Evolutionary conservation across 1,139 yeast genomes (phyloP).

Genomic region (Hemisphaericaspora xylofermentans): DNA sequence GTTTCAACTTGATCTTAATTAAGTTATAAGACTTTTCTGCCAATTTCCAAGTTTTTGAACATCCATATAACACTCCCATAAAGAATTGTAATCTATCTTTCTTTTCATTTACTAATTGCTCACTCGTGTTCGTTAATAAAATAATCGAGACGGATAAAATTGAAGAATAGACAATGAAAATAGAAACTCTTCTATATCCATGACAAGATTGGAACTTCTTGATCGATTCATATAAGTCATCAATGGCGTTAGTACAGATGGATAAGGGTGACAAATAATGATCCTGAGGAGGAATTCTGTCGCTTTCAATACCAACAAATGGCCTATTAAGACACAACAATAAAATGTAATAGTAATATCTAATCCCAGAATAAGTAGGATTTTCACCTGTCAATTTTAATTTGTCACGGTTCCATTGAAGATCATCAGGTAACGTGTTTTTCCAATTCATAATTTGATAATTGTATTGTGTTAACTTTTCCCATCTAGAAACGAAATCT

Average conservation of each 20-base stretch:
- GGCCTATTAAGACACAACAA: constrained; percentile 59
- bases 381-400: constrained; percentile 47
- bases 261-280: constrained; percentile 29
- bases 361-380: constrained; percentile 50
- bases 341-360: constrained; percentile 60
- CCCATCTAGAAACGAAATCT: constrained; percentile 36
- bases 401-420: constrained; percentile 49
- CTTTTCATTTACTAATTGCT: constrained; percentile 24
- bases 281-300: constrained; percentile 9
- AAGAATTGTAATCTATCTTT: constrained; percentile 36
- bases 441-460: constrained; percentile 53
- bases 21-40: constrained; percentile 48
- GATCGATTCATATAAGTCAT: constrained; percentile 41
- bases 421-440: constrained; percentile 44
- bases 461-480: constrained; percentile 43
- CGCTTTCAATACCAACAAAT: constrained; percentile 39
- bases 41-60: constrained; percentile 49
- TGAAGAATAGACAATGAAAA: constrained; percentile 48
- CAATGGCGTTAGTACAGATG: constrained; percentile 42
- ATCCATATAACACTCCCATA: constrained; percentile 33
- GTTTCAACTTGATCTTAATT: constrained; percentile 35
- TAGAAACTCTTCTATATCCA: constrained; percentile 44
- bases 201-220: constrained; percentile 36
- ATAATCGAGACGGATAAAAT: constrained; percentile 48
- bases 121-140: constrained; percentile 35